Conservation (phyloP, 129 eudicot species). For the Chrysanthemum lavandulifolium region DNA sequence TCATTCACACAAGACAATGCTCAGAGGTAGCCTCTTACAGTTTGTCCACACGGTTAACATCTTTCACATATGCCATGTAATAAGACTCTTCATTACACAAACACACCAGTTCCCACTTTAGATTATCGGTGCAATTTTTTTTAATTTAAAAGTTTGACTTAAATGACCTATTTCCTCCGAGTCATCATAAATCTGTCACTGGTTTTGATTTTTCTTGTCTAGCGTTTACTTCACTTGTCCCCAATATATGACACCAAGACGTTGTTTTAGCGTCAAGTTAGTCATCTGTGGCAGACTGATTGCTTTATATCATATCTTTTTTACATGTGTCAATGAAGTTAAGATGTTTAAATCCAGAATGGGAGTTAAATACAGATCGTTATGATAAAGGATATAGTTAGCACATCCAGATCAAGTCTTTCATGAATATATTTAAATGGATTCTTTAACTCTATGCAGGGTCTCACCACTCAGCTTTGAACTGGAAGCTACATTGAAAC, state of each 20-base stretch:
- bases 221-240: not conserved
- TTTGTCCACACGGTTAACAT: slow-evolving; percentile 17
- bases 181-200: too few species aligned
- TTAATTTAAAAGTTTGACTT: too few species aligned
- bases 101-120: slow-evolving; percentile 2
- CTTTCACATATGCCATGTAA: slow-evolving; percentile 16
- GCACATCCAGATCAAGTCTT: not conserved
- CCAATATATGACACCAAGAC: not conserved
- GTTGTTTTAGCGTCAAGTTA: not conserved
- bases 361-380: not conserved
- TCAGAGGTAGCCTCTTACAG: slow-evolving; percentile 61
- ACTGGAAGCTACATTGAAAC: slow-evolving; percentile 93
- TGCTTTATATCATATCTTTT: not conserved
- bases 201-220: not conserved
- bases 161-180: too few species aligned
- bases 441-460: slow-evolving; percentile 44
- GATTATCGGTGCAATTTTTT: not conserved
- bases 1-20: slow-evolving; percentile 95
- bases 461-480: slow-evolving; percentile 99
- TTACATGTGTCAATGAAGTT: not conserved
- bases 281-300: not conserved
- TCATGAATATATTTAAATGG: slow-evolving; percentile 16
- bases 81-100: slow-evolving; percentile 10
- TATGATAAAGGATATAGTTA: not conserved
- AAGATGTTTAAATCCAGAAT: not conserved